Percentiles rank a stretch among this genome's conserved stretches.
These are phyloP conservation scores for Diddensiella caesifluorescens DNA, from an alignment of 805 yeast genomes.

Conservation along the genomic window DNA sequence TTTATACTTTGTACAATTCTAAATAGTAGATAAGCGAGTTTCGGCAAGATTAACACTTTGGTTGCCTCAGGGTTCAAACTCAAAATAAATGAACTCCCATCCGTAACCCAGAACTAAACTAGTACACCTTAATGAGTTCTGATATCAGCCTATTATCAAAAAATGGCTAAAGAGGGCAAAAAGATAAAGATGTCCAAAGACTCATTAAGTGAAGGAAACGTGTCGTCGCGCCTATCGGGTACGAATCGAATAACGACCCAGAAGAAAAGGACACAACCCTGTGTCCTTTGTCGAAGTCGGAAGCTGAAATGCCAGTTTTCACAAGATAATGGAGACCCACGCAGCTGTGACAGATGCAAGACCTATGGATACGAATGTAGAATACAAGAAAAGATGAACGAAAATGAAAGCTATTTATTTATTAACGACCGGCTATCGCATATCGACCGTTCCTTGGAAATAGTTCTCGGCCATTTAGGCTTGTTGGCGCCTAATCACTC, in stretches of 20 bases:
- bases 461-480: slow-evolving; percentile 7
- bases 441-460: slow-evolving; percentile 14
- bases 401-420: slow-evolving; percentile 13
- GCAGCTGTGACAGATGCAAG: slow-evolving; percentile 20
- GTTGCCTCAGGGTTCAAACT: too few species aligned
- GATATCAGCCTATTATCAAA: too few species aligned
- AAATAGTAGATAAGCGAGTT: too few species aligned
- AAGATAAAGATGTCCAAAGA: too few species aligned
- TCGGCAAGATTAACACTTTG: too few species aligned
- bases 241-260: background rate
- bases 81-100: too few species aligned
- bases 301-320: slow-evolving; percentile 21
- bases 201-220: too few species aligned
- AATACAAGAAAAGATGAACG: slow-evolving; percentile 12
- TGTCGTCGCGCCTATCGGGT: too few species aligned
- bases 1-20: too few species aligned
- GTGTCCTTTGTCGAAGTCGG: slow-evolving; percentile 18
- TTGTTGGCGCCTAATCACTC: slow-evolving; percentile 4
- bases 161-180: too few species aligned
- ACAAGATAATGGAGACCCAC: slow-evolving; percentile 11
- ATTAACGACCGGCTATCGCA: slow-evolving; percentile 11
- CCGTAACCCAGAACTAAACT: too few species aligned
- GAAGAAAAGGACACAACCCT: slow-evolving; percentile 20
- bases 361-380: slow-evolving; percentile 15
- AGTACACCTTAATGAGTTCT: too few species aligned